These are phyloP conservation scores for Strigomonas galati DNA, from an alignment of 208 protist species.

Conservation along the genomic window DNA sequence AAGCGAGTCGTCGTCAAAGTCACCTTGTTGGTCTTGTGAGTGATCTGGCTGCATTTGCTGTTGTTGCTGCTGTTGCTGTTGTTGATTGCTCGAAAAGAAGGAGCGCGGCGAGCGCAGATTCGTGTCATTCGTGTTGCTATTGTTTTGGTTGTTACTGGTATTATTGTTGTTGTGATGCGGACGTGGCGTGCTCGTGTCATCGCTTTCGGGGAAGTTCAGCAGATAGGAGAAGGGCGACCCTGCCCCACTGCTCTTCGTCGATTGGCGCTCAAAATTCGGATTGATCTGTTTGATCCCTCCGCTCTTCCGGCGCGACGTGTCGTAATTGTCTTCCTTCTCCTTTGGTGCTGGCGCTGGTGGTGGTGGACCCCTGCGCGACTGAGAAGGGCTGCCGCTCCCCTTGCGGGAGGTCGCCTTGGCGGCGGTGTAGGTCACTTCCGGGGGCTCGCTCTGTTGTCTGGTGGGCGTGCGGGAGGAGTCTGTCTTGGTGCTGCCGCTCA, in stretches of 20 bases:
- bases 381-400: no score
- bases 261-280: background rate
- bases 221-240: slow-evolving; percentile 6
- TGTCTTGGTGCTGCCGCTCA: no score
- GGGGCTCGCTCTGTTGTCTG: no score
- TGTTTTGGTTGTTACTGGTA: background rate
- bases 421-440: no score
- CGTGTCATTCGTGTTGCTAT: background rate
- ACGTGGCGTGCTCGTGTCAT: background rate
- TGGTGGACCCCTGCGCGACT: no score
- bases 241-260: background rate
- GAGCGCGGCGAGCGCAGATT: no score
- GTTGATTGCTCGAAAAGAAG: no score
- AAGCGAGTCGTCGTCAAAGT: slow-evolving; percentile 3
- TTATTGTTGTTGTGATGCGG: background rate
- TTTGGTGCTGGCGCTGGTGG: background rate
- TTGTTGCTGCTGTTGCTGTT: background rate
- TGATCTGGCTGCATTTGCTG: background rate
- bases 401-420: no score
- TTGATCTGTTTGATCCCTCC: background rate
- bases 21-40: background rate
- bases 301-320: background rate
- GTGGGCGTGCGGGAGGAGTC: no score
- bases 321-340: background rate
- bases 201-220: slow-evolving; percentile 1